Conservation (phyloP, 2,329 filamentous ascomycete species). For the Leptodontidium sp. region DNA sequence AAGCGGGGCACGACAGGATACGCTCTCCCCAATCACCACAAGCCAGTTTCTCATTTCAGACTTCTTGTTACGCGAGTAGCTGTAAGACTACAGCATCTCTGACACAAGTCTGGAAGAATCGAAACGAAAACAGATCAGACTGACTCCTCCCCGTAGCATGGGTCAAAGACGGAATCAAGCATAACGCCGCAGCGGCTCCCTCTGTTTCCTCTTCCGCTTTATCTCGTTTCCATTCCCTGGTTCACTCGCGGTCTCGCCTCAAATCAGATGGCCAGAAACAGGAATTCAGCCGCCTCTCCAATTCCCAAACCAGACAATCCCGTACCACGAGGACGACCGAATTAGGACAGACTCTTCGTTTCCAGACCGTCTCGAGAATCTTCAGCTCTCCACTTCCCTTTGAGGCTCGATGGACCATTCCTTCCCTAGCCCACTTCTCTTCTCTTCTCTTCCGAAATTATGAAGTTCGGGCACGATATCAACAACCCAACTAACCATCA, state of each 20-base stretch:
- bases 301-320: neutral
- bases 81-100: neutral
- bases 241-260: neutral
- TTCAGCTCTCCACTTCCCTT: neutral
- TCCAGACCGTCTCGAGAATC: neutral
- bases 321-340: neutral
- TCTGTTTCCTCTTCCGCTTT: neutral
- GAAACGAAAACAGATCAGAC: neutral
- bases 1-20: neutral
- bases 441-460: neutral
- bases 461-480: neutral
- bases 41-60: conserved; percentile 1
- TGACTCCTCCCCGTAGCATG: neutral
- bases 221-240: neutral
- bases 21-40: neutral
- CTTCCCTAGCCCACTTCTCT: neutral
- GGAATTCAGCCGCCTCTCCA: neutral
- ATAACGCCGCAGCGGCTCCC: neutral
- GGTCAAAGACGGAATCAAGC: neutral
- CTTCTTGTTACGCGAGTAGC: neutral
- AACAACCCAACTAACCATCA: neutral
- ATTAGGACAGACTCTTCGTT: neutral
- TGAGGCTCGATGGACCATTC: neutral
- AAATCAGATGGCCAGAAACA: neutral
- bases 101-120: neutral